A percentile compares a stretch with the other conserved stretches of the same genome.
Conservation (phyloP, 2,329 filamentous ascomycete genomes). For the Scortechinia acanthostroma region DNA sequence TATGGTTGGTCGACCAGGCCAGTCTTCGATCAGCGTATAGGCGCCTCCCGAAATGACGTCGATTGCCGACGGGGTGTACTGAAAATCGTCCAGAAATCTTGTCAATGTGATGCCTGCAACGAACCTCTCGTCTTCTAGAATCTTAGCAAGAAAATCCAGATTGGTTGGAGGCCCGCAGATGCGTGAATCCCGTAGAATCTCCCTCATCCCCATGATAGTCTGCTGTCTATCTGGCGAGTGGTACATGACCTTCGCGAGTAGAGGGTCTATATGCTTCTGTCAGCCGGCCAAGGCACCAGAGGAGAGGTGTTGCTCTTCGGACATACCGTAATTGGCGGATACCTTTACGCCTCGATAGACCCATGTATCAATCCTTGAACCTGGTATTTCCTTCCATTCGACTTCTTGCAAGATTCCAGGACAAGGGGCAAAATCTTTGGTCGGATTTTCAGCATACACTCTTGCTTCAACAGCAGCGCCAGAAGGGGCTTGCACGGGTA, state of each 20-base stretch:
- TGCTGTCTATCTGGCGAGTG: constrained; percentile 30
- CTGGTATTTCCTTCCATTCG: constrained; percentile 36
- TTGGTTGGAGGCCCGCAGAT: constrained; percentile 48
- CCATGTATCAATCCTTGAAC: constrained; percentile 56
- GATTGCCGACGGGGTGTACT: constrained; percentile 38
- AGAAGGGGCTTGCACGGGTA: neutral
- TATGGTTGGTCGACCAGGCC: constrained; percentile 43
- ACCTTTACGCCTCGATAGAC: constrained; percentile 46
- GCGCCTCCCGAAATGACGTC: constrained; percentile 47
- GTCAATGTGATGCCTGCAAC: constrained; percentile 43
- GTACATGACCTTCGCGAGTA: constrained; percentile 51
- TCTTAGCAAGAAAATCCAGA: constrained; percentile 41
- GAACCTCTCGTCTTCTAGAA: constrained; percentile 37
- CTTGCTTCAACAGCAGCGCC: constrained; percentile 27
- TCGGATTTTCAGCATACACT: constrained; percentile 40
- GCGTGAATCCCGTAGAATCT: constrained; percentile 30
- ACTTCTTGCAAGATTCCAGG: constrained; percentile 51
- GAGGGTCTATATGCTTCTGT: constrained; percentile 27
- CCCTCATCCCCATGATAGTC: constrained; percentile 31
- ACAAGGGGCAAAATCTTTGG: constrained; percentile 47
- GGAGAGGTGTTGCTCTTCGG: constrained; percentile 11
- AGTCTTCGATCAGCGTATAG: constrained; percentile 51
- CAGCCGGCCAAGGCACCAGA: constrained; percentile 4
- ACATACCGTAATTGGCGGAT: constrained; percentile 47
- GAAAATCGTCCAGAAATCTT: constrained; percentile 41